Percentiles rank a stretch among this genome's conserved stretches.
phyloP scores from a whole-genome alignment of 805 yeast genomes.

The Ogataea pini region DNA sequence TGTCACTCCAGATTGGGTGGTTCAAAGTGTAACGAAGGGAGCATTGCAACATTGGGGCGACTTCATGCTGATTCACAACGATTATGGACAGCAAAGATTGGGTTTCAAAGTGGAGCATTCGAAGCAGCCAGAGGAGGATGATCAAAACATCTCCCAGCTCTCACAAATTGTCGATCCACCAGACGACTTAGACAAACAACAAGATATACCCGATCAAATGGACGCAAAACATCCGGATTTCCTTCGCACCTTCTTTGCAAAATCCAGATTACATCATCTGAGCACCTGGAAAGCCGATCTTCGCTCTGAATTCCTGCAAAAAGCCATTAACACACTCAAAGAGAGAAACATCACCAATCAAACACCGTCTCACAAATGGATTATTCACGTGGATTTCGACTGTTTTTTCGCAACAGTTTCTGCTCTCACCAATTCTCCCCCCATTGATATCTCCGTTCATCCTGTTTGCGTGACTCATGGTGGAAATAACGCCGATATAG shows the following conservation, averaged over 20 bases:
- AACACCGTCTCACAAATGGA: slow-evolving; percentile 27
- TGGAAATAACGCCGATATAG: slow-evolving; percentile 69
- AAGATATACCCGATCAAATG: slow-evolving; percentile 24
- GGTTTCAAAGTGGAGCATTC: slow-evolving; percentile 18
- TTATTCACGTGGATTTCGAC: slow-evolving; percentile 89
- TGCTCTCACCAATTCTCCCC: slow-evolving; percentile 50
- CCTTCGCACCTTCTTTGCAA: slow-evolving; percentile 66
- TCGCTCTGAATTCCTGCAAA: slow-evolving; percentile 55
- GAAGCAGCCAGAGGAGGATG: slow-evolving; percentile 6
- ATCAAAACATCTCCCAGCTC: slow-evolving; percentile 2
- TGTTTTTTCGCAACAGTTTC: slow-evolving; percentile 92
- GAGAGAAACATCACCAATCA: slow-evolving; percentile 7
- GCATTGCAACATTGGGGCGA: slow-evolving; percentile 68
- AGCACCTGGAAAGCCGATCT: slow-evolving; percentile 84
- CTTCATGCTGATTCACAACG: slow-evolving; percentile 53
- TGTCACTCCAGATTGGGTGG: slow-evolving; percentile 81
- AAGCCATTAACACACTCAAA: slow-evolving; percentile 38
- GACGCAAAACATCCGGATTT: slow-evolving; percentile 81
- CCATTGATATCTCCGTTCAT: slow-evolving; percentile 47
- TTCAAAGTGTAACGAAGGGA: slow-evolving; percentile 55
- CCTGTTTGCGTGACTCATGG: slow-evolving; percentile 70
- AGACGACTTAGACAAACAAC: neutral
- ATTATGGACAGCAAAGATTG: slow-evolving; percentile 55
- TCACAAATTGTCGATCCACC: neutral
- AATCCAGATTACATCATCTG: slow-evolving; percentile 85